phyloP scores from a whole-genome alignment of 1,284 basidiomycete genomes.

The Coniferiporia sulphurascens region DNA sequence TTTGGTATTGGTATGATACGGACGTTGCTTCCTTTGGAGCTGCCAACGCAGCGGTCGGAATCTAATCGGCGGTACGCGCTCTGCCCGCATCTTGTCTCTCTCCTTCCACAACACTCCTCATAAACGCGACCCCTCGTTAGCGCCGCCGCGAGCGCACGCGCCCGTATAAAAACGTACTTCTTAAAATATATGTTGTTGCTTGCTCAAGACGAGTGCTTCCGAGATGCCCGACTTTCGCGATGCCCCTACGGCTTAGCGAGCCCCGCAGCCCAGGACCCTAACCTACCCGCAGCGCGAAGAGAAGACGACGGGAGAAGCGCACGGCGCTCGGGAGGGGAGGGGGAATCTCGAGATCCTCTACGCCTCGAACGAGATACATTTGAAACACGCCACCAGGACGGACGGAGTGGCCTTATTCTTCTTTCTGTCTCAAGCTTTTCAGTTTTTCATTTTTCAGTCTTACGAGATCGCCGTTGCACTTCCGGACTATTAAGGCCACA shows the following conservation, averaged over 20 bases:
- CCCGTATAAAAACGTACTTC: too few relatives aligned
- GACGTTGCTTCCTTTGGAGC: background rate
- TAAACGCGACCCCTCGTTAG: background rate
- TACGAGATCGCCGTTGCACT: background rate
- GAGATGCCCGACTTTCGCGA: background rate
- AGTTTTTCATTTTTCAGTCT: background rate
- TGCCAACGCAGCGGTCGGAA: constrained; percentile 2
- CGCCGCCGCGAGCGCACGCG: background rate
- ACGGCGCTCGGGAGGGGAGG: background rate
- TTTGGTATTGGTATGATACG: background rate
- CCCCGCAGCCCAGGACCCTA: background rate
- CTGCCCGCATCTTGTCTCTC: background rate
- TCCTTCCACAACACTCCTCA: background rate
- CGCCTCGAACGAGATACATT: background rate
- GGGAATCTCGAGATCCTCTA: background rate
- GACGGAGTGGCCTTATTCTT: background rate
- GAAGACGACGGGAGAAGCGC: constrained; percentile 3
- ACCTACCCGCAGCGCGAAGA: constrained; percentile 6
- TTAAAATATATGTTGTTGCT: too few relatives aligned
- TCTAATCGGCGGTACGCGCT: background rate
- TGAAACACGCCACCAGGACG: constrained; percentile 1
- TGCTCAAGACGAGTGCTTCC: too few relatives aligned
- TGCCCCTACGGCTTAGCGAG: background rate
- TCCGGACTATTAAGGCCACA: background rate
- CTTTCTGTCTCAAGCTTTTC: background rate